phyloP scores from a whole-genome alignment of 176 grass and related monocot genomes.

The Panicum miliaceum region DNA sequence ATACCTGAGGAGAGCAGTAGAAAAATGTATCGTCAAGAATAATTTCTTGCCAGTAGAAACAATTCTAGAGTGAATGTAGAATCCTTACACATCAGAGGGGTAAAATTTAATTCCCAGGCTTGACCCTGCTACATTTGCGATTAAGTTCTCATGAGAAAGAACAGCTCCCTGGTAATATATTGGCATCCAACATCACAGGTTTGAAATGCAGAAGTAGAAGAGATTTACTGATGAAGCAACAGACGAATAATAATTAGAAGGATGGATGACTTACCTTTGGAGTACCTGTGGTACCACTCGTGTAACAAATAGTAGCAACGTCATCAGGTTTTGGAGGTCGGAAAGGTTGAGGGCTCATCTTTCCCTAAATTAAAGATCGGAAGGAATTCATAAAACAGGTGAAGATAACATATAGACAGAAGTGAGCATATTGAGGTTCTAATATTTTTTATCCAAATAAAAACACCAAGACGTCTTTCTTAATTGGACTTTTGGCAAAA shows the following conservation, averaged over 20 bases:
- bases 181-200: conserved; percentile 19
- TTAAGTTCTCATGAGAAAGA: conserved; percentile 84
- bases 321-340: conserved; percentile 89
- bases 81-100: conserved; percentile 85
- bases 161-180: conserved; percentile 81
- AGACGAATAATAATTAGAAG: conserved; percentile 18
- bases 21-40: neutral
- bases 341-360: conserved; percentile 63
- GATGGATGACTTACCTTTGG: conserved; percentile 64
- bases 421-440: neutral
- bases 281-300: conserved; percentile 93
- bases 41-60: neutral
- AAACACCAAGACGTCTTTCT: neutral
- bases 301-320: conserved; percentile 94
- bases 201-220: conserved; percentile 36
- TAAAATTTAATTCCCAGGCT: conserved; percentile 59
- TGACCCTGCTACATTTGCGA: conserved; percentile 87
- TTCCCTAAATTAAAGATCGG: conserved; percentile 61
- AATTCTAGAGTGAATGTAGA: conserved; percentile 17
- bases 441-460: neutral
- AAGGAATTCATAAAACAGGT: neutral
- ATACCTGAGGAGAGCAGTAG: conserved; percentile 54
- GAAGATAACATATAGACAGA: neutral
- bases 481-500: neutral
- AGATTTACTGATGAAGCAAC: neutral